phyloP scores from a whole-genome alignment of 352 stramenopile species.

The Phytophthora idaei region DNA sequence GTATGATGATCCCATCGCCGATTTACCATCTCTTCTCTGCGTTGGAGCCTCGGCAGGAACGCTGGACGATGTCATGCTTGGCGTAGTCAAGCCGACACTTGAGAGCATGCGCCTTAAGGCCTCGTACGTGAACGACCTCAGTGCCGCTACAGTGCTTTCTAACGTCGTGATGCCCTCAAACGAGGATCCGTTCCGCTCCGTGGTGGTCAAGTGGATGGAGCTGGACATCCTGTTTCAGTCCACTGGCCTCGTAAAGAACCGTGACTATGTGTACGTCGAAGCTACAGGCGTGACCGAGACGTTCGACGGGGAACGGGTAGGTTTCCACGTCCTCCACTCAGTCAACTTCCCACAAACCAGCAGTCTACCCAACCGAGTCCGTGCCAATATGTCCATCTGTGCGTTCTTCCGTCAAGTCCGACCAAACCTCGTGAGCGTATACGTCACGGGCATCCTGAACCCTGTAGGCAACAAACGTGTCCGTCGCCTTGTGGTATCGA shows the following conservation, averaged over 20 bases:
- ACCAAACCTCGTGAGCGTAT: slow-evolving; percentile 47
- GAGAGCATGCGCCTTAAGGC: slow-evolving; percentile 40
- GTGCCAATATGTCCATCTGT: slow-evolving; percentile 47
- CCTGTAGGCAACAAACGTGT: slow-evolving; percentile 27
- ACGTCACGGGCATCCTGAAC: slow-evolving; percentile 39
- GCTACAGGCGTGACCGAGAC: slow-evolving; percentile 22
- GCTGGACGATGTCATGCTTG: slow-evolving; percentile 48
- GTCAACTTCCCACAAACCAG: slow-evolving; percentile 22
- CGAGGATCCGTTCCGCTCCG: slow-evolving; percentile 29
- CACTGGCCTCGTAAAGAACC: slow-evolving; percentile 33
- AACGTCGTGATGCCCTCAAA: slow-evolving; percentile 31
- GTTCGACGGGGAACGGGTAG: slow-evolving; percentile 32
- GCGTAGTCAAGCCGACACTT: slow-evolving; percentile 32
- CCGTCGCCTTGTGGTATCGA: slow-evolving; percentile 20
- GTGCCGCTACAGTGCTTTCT: slow-evolving; percentile 25
- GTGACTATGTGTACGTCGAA: slow-evolving; percentile 53
- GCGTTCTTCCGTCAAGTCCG: slow-evolving; percentile 53
- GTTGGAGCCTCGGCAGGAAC: slow-evolving; percentile 28
- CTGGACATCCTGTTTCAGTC: slow-evolving; percentile 33
- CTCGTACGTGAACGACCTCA: slow-evolving; percentile 38
- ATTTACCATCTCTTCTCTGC: slow-evolving; percentile 25
- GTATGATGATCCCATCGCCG: neutral
- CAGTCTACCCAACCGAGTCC: slow-evolving; percentile 42
- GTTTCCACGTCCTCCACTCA: slow-evolving; percentile 31
- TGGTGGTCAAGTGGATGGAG: slow-evolving; percentile 44